Conservation (phyloP, 78 protist genomes). For the Protostelium mycophagum region DNA sequence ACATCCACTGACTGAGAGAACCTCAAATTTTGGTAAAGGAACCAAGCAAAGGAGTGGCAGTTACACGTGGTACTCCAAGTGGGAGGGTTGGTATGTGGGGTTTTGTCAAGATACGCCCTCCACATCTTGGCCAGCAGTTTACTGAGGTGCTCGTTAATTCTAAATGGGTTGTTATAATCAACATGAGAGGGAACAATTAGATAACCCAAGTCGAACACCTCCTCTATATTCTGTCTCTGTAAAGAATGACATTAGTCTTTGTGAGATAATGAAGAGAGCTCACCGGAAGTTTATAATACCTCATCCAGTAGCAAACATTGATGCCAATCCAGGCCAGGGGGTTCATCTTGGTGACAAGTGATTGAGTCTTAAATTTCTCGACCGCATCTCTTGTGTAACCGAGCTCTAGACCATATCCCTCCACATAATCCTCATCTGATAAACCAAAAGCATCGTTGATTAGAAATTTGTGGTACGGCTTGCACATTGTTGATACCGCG, state of each 20-base stretch:
- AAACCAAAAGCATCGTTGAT: too few species aligned
- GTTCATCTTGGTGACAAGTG: slow-evolving; percentile 1
- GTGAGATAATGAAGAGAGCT: too few species aligned
- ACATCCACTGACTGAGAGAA: too few species aligned
- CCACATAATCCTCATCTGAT: too few species aligned
- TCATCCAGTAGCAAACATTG: too few species aligned
- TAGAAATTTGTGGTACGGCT: too few species aligned
- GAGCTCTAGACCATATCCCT: not conserved
- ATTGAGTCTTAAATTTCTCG: not conserved
- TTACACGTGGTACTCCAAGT: too few species aligned
- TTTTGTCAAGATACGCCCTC: slow-evolving; percentile 1
- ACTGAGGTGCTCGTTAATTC: not conserved
- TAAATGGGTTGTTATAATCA: not conserved
- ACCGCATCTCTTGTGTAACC: slow-evolving; percentile 1
- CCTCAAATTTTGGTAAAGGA: not conserved
- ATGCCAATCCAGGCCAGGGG: slow-evolving; percentile 3
- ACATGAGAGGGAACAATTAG: not conserved
- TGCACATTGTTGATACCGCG: too few species aligned
- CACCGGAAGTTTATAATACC: too few species aligned
- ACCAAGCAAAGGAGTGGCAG: slow-evolving; percentile 1
- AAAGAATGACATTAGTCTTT: too few species aligned
- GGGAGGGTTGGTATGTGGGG: slow-evolving; percentile 2
- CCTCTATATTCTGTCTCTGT: too few species aligned
- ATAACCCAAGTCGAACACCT: not conserved
- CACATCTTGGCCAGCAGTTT: slow-evolving; percentile 1